Percentiles rank a stretch among this genome's conserved stretches.
Evolutionary conservation across 768 basidiomycete genomes (phyloP).

Genomic region (Hortiboletus campestris): DNA sequence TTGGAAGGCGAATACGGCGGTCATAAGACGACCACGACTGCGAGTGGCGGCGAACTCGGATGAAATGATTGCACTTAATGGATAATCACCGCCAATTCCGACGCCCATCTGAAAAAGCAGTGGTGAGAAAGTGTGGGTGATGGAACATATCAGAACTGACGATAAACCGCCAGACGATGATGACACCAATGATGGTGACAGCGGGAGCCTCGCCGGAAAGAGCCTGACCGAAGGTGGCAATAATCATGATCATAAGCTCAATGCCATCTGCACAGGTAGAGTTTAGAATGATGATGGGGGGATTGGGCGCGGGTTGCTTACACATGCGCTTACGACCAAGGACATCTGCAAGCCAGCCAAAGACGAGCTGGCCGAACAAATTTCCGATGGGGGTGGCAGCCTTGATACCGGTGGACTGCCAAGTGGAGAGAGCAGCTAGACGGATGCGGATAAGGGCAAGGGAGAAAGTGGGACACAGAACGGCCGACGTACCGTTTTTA

Average conservation of each 20-base stretch:
- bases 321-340: slow-evolving; percentile 81
- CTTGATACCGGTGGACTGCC: slow-evolving; percentile 77
- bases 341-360: slow-evolving; percentile 78
- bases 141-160: slow-evolving; percentile 29
- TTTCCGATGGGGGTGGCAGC: slow-evolving; percentile 77
- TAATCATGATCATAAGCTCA: slow-evolving; percentile 75
- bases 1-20: slow-evolving; percentile 81
- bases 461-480: too few relatives aligned
- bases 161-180: slow-evolving; percentile 84
- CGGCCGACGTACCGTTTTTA: slow-evolving; percentile 5
- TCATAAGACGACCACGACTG: slow-evolving; percentile 84
- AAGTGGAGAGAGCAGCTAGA: slow-evolving; percentile 35
- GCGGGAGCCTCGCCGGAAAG: slow-evolving; percentile 66
- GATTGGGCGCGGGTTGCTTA: slow-evolving; percentile 34
- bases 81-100: slow-evolving; percentile 90
- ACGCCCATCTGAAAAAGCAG: slow-evolving; percentile 54
- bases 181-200: slow-evolving; percentile 68
- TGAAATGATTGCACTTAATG: slow-evolving; percentile 80
- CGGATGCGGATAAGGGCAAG: not conserved
- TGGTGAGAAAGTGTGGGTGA: not conserved
- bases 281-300: not conserved
- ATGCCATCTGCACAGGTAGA: slow-evolving; percentile 38
- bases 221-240: slow-evolving; percentile 78
- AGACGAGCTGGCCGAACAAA: slow-evolving; percentile 70
- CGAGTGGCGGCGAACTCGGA: slow-evolving; percentile 83